Evolutionary conservation across 495 filamentous ascomycete genomes (phyloP), one percentile per base, ranked within the genome.

Genomic region (Tuber indicum): DNA sequence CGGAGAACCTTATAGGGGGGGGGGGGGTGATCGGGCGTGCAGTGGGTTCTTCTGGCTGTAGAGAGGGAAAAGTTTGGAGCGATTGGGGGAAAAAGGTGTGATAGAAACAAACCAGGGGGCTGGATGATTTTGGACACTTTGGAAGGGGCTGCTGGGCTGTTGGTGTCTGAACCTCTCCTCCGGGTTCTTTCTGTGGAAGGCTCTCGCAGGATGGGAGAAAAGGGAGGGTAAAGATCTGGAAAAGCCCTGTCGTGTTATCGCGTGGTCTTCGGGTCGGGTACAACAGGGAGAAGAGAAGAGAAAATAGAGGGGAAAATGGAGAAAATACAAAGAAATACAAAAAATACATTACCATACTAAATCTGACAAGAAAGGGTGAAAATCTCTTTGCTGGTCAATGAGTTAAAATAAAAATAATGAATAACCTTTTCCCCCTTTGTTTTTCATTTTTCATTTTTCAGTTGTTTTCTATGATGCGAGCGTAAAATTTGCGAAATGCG

Each of bases 41-140:
- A 78, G 77, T 76, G 77, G 75, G 78, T 80, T 79, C 32, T 79
- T 80, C 78, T 80, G 71, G 71, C 75, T 74, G 78, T 80, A 77
- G 78, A 80, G 71, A 78, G 70, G 74, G 62, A 72, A 80, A 80
- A 80, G 78, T 80, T 80, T 80, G 78, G 78, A 79, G 77, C 78
- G 78, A 80, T 80, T 80, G 77, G 78, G 78, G 78, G 71, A 75
- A 80, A 81, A 77, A 81, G 79, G 80, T 81, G 79, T 81, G 81
- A 84, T 82, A 81, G 77, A 84, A 83, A 82, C 75, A 77, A 81
- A 83, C 81, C 84, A 84, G 76, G 77, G 80, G 73, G 80, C 74
- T 83, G 82, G 81, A 82, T 84, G 80, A 83, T 81, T 82, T 81
- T 81, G 79, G 76, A 72, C 79, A 75, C 79, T 76, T 82, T 81